Evolutionary conservation across 1,139 yeast genomes (phyloP).

Genomic region (Lodderomyces margitis): DNA sequence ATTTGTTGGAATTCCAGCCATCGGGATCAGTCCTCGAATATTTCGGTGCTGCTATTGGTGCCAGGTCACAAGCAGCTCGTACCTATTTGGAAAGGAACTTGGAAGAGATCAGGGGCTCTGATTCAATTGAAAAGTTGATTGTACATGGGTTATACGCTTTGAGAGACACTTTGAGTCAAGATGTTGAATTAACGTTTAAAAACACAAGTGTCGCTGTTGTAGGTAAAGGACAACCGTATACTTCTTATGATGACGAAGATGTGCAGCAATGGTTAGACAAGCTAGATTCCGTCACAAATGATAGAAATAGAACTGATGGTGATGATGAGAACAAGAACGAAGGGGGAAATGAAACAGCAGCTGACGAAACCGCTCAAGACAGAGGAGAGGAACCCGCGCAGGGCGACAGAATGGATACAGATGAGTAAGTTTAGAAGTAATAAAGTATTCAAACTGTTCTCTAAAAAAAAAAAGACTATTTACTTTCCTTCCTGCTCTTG

Average conservation of each 20-base stretch:
- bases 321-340: slow-evolving; percentile 29
- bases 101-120: slow-evolving; percentile 59
- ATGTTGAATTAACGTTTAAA: slow-evolving; percentile 78
- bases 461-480: slow-evolving; percentile 3
- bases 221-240: slow-evolving; percentile 74
- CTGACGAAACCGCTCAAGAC: background rate
- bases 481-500: slow-evolving; percentile 9
- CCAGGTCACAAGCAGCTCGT: slow-evolving; percentile 97
- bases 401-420: slow-evolving; percentile 52
- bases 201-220: slow-evolving; percentile 92
- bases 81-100: slow-evolving; percentile 88
- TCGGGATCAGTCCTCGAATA: slow-evolving; percentile 92
- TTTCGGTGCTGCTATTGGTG: slow-evolving; percentile 94
- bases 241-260: slow-evolving; percentile 79
- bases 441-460: background rate
- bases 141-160: slow-evolving; percentile 87
- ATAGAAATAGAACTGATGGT: slow-evolving; percentile 45
- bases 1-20: slow-evolving; percentile 91
- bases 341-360: slow-evolving; percentile 21
- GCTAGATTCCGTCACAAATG: slow-evolving; percentile 58
- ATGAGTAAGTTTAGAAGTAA: slow-evolving; percentile 28
- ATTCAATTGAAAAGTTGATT: slow-evolving; percentile 70
- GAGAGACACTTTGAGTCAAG: slow-evolving; percentile 92
- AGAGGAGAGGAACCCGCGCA: slow-evolving; percentile 12
- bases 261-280: slow-evolving; percentile 79